Conservation (phyloP, 75 land plant genomes). For the Azolla pinnata region DNA sequence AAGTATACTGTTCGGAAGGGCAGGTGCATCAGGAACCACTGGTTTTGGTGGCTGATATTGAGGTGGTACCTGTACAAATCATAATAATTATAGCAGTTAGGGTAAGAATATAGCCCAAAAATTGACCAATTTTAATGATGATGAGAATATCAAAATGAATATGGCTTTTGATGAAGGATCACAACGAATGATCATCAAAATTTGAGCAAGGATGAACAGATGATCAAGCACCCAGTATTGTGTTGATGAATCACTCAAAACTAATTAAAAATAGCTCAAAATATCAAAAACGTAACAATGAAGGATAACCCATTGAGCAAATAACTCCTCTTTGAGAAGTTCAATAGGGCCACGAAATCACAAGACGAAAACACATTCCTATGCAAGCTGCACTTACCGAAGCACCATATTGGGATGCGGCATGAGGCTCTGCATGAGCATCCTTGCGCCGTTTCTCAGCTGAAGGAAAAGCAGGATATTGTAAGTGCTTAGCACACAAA, state of each 20-base stretch:
- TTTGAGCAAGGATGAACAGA: not conserved
- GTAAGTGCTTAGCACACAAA: not conserved
- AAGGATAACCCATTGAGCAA: too few species aligned
- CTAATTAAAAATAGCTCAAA: too few species aligned
- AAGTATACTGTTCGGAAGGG: constrained; percentile 78
- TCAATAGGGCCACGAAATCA: too few species aligned
- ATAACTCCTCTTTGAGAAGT: too few species aligned
- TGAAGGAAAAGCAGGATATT: constrained; percentile 2
- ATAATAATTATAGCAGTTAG: not conserved
- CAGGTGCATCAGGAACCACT: constrained; percentile 67
- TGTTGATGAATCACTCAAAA: too few species aligned
- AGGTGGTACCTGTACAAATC: constrained; percentile 40
- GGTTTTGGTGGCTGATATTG: constrained; percentile 44
- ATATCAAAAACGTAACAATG: too few species aligned
- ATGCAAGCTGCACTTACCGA: constrained; percentile 36
- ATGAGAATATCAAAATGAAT: too few species aligned
- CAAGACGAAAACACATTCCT: too few species aligned
- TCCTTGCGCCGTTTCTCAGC: constrained; percentile 71
- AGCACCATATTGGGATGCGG: constrained; percentile 62
- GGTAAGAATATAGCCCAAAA: not conserved
- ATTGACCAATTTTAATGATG: too few species aligned
- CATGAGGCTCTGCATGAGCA: constrained; percentile 56
- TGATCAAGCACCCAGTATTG: too few species aligned
- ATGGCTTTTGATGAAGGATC: too few species aligned
- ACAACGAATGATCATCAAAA: not conserved